Evolutionary conservation across 768 basidiomycete genomes (phyloP), one percentile per base, ranked within the genome.

Genomic region (Pisolithus marmoratus): DNA sequence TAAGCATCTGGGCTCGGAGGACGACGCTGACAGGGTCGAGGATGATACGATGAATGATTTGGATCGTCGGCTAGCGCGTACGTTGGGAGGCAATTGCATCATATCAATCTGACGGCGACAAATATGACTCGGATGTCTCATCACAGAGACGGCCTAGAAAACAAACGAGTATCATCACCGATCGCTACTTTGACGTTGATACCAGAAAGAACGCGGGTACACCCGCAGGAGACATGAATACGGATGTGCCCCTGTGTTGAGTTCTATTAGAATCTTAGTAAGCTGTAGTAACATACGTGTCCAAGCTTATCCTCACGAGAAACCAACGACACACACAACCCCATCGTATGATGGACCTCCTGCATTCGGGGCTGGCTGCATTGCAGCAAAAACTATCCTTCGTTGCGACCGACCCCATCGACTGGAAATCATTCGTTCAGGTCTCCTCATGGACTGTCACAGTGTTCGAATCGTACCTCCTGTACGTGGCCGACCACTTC

Each of bases 401-500:
- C 60, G 87, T 93, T 29, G 70, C 82, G 5, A 79, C 79, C 0
- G 84, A 89, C 27, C 73, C 82, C 4, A 83, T 91, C 38, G 77
- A 90, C 68, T 96, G 90, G 85, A 85, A 90, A 63, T 68, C 77
- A 51, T 86, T 87, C 61, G 87, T 93, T n/a, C 84, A 94, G 55
- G 63, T 69, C 23, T 85, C 84, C 58, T 85, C 90, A 4, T 90
- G 87, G 83, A 69, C 71, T 17, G 83, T 91, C 15, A 83, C 84
- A n/a, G 67, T 86, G 14, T 95, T 94, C 55, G 94, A 97, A 66
- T 83, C 84, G 1, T 94, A 90, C 65, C 78, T 97, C 37, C 63
- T 90, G 93, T 95, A 60, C 58, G 90, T 77, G 49, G 24, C 20
- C 22, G 17, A 36, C 47, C 17, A n/a, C 15, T 15, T 50, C 46